Base-by-base conservation (phyloP, 306 rosid genomes). In the Gillenia trifoliata region DNA sequence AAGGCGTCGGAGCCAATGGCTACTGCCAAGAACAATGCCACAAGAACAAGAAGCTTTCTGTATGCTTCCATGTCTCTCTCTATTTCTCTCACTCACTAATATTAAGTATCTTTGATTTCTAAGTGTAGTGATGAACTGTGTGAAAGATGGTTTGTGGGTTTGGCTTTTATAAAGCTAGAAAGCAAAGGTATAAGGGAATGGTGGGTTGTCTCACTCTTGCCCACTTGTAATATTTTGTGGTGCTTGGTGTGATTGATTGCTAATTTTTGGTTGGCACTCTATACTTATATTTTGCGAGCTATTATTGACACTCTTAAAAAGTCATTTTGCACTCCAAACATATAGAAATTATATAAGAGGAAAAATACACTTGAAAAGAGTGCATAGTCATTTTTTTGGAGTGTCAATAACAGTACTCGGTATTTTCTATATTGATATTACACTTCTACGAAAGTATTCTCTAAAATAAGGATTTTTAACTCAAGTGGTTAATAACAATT, bases 51-150 rank as follows among this genome's bases (percentile, higher is more conserved):
- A 47, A 79, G 50, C 49, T 68, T 74, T 31, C 62, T 74, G 60
- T 50, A 40, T 64, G 66, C 64, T 60, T 64, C 79, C 79, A 74
- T 74, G 55, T 74, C 50, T 10, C n/a, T 25, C 7, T 40, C 23
- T 16, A 40, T 41, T 2, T 13, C 43, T 33, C n/a, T 72, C 10
- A 16, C 4, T 66, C 28, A 10, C 11, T 19, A 22, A 22, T 31
- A n/a, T 7, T 28, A 10, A 9, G 4, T 11, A 17, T 30, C 38
- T 28, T 15, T 34, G 45, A 29, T 70, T 17, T 36, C 11, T n/a
- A 4, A 13, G 6, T 17, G 38, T 17, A 19, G 2, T 67, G 52
- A 3, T 67, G 63, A 43, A 70, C 22, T 13, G 13, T 11, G 64
- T 54, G 29, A 34, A 3, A 50, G 63, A 13, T 52, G 74, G 25